Conservation (phyloP, 129 eudicot species). For the Artemisia argyi region DNA sequence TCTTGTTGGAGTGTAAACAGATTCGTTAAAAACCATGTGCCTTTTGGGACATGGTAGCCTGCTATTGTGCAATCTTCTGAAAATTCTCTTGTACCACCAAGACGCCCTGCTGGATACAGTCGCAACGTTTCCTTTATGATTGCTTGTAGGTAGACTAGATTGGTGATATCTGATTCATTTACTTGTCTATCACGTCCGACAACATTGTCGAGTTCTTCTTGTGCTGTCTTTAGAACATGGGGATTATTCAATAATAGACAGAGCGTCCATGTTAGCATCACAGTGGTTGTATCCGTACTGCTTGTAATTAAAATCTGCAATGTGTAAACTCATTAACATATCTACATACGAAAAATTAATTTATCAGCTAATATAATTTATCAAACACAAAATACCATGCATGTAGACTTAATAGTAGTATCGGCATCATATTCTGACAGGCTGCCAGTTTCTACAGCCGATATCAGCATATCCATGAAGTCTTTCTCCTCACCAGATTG, state of each 20-base stretch:
- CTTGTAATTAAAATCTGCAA: slow-evolving; percentile 15
- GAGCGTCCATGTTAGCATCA: slow-evolving; percentile 15
- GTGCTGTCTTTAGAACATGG: slow-evolving; percentile 24
- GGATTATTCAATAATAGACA: slow-evolving; percentile 6
- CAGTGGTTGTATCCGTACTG: slow-evolving; percentile 9
- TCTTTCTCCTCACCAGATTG: neutral
- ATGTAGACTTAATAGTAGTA: neutral
- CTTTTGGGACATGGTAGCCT: slow-evolving; percentile 22
- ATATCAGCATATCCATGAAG: neutral
- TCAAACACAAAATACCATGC: too few species aligned
- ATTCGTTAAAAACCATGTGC: slow-evolving; percentile 15
- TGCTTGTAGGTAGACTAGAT: slow-evolving; percentile 30
- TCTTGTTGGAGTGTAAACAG: slow-evolving; percentile 27
- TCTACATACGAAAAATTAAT: neutral
- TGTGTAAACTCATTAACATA: neutral
- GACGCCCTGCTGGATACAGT: slow-evolving; percentile 20
- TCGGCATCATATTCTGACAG: neutral
- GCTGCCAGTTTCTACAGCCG: neutral
- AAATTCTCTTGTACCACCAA: slow-evolving; percentile 12
- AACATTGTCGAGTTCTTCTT: slow-evolving; percentile 59
- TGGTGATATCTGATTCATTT: slow-evolving; percentile 46
- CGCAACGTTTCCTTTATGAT: slow-evolving; percentile 21
- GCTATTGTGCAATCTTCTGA: slow-evolving; percentile 19
- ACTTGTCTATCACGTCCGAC: slow-evolving; percentile 57
- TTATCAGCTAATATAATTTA: too few species aligned